These are phyloP conservation scores for Entomortierella parvispora DNA, from an alignment of 192 early-diverging fungal genomes.

Conservation along the genomic window DNA sequence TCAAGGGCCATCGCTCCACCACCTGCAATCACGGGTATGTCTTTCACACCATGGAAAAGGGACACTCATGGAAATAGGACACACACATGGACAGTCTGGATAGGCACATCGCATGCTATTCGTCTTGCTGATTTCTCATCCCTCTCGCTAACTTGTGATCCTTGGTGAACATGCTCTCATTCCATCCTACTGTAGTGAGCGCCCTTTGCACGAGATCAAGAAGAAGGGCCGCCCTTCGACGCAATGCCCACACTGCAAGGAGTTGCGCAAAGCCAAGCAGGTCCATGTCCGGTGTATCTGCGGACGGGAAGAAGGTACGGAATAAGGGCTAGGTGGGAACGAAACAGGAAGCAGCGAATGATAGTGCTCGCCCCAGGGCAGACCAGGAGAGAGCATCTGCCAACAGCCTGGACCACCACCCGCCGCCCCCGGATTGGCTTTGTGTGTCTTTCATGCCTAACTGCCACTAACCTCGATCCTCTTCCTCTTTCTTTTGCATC, in stretches of 20 bases:
- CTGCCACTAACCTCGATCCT: not conserved
- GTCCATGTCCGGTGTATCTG: slow-evolving; percentile 80
- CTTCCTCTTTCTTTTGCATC: not conserved
- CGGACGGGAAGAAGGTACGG: slow-evolving; percentile 49
- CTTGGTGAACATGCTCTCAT: not conserved
- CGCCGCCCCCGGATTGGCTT: not conserved
- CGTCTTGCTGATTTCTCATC: not conserved
- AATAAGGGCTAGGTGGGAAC: not conserved
- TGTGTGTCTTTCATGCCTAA: not conserved
- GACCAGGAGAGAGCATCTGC: not conserved
- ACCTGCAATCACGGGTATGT: slow-evolving; percentile 60
- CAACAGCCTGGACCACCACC: not conserved
- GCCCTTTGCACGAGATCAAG: slow-evolving; percentile 68
- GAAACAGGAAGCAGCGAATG: not conserved
- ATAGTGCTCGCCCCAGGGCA: not conserved
- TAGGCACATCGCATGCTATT: not conserved
- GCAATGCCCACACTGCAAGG: slow-evolving; percentile 78
- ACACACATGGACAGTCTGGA: not conserved
- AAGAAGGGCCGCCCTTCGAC: slow-evolving; percentile 78
- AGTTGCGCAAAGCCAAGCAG: slow-evolving; percentile 70
- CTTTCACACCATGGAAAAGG: too few species aligned
- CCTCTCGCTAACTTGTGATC: not conserved
- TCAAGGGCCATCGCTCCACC: slow-evolving; percentile 67
- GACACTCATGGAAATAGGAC: not conserved
- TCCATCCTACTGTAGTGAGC: slow-evolving; percentile 32